These are phyloP conservation scores for Aspergillus saccharolyticus DNA, from an alignment of 495 filamentous ascomycete species.

Conservation along the genomic window DNA sequence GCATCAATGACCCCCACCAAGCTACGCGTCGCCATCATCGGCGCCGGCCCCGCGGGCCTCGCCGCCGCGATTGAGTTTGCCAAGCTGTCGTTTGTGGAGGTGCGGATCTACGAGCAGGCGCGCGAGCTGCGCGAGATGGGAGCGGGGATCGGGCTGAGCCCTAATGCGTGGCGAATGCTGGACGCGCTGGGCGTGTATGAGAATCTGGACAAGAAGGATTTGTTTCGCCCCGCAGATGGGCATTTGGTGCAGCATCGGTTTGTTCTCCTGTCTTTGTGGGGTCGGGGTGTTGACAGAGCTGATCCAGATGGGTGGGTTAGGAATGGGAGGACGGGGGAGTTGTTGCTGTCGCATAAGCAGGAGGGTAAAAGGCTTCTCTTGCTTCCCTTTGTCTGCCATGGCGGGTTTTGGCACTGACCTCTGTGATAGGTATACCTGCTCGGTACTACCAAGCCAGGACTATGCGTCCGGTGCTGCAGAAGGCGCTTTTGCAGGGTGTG, in stretches of 20 bases:
- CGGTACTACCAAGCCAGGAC: conserved; percentile 17
- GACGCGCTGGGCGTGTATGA: conserved; percentile 18
- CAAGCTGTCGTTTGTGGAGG: conserved; percentile 37
- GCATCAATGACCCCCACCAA: not conserved
- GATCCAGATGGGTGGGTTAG: not conserved
- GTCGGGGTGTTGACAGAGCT: not conserved
- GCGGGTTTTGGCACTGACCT: too few species aligned
- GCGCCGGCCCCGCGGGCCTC: conserved; percentile 46
- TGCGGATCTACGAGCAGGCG: conserved; percentile 47
- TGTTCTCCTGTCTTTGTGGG: not conserved
- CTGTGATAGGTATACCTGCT: conserved; percentile 10
- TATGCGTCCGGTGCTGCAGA: conserved; percentile 22
- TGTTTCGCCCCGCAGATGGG: conserved; percentile 18
- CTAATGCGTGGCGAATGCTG: conserved; percentile 25
- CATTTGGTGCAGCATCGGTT: conserved; percentile 22
- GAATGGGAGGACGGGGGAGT: conserved; percentile 19
- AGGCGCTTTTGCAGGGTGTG: conserved; percentile 19
- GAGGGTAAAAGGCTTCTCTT: too few species aligned
- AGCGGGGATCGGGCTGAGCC: conserved; percentile 42
- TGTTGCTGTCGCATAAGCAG: conserved; percentile 12
- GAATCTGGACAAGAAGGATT: conserved; percentile 16
- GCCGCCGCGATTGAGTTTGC: conserved; percentile 46
- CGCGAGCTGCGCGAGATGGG: conserved; percentile 43
- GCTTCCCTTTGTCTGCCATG: too few species aligned
- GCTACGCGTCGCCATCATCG: conserved; percentile 35